Evolutionary conservation across 805 yeast genomes (phyloP).

Genomic region (Saccharomyces kudriavzevii): DNA sequence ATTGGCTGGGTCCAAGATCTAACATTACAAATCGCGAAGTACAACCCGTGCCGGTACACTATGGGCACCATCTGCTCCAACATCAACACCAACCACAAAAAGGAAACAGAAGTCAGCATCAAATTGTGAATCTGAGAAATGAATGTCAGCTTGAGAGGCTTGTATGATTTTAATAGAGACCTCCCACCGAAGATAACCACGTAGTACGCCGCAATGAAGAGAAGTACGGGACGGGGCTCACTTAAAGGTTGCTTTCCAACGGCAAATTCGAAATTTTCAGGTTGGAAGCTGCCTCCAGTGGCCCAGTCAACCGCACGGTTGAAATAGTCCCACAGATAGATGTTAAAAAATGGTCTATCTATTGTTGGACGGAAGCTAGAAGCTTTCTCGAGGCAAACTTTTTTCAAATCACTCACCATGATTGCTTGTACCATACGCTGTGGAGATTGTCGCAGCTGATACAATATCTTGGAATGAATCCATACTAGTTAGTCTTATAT

Average conservation of each 20-base stretch:
- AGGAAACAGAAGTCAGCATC: conserved; percentile 60
- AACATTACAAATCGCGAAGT: conserved; percentile 72
- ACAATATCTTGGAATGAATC: neutral
- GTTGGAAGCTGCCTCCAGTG: conserved; percentile 24
- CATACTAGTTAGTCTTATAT: neutral
- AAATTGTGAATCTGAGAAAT: conserved; percentile 83
- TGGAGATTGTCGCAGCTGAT: neutral
- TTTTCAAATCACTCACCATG: neutral
- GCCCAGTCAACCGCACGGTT: conserved; percentile 12
- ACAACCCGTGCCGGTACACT: conserved; percentile 62
- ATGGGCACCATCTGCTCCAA: conserved; percentile 84
- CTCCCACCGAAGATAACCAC: conserved; percentile 81
- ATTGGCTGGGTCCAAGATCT: conserved; percentile 78
- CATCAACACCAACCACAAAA: conserved; percentile 55
- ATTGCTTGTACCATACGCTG: neutral
- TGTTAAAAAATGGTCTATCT: conserved; percentile 24
- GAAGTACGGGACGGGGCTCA: conserved; percentile 48
- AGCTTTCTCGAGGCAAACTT: neutral
- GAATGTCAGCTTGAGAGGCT: conserved; percentile 64
- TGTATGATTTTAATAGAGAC: conserved; percentile 43
- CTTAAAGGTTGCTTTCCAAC: conserved; percentile 61
- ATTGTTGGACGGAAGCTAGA: conserved; percentile 12
- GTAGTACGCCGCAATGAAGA: conserved; percentile 61
- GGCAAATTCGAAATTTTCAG: conserved; percentile 52
- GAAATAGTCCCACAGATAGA: conserved; percentile 25